phyloP scores from a whole-genome alignment of 176 grass and related monocot species.

The Microstegium vimineum region DNA sequence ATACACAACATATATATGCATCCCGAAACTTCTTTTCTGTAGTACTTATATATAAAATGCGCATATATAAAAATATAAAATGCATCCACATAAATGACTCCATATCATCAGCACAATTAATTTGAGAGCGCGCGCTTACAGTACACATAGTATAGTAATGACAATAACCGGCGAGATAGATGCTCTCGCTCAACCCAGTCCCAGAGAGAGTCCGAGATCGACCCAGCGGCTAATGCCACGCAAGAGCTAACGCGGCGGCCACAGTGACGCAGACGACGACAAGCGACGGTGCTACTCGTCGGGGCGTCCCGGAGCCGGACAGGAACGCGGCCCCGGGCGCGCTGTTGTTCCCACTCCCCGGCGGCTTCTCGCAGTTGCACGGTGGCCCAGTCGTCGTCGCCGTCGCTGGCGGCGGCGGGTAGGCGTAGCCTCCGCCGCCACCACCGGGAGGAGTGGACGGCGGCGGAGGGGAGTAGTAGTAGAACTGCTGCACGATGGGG shows the following conservation, averaged over 20 bases:
- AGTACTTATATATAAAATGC: neutral
- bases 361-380: slow-evolving; percentile 16
- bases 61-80: neutral
- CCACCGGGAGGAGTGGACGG: neutral
- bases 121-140: neutral
- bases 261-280: neutral
- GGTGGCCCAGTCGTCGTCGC: neutral
- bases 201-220: too few relatives aligned
- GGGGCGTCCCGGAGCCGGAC: slow-evolving; percentile 2
- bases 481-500: slow-evolving; percentile 11
- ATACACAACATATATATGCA: too few relatives aligned
- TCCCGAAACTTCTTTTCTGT: neutral
- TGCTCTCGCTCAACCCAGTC: neutral
- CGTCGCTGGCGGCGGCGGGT: neutral
- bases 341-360: neutral
- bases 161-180: neutral
- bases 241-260: neutral
- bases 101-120: neutral
- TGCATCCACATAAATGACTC: neutral
- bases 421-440: neutral
- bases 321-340: slow-evolving; percentile 12
- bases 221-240: neutral
- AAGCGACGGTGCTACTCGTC: neutral
- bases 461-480: slow-evolving; percentile 56
- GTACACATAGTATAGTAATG: too few relatives aligned